Percentiles rank a stretch among this genome's conserved stretches.
Conservation (phyloP, 1,284 basidiomycete genomes). For the Trichosporon sp. region DNA sequence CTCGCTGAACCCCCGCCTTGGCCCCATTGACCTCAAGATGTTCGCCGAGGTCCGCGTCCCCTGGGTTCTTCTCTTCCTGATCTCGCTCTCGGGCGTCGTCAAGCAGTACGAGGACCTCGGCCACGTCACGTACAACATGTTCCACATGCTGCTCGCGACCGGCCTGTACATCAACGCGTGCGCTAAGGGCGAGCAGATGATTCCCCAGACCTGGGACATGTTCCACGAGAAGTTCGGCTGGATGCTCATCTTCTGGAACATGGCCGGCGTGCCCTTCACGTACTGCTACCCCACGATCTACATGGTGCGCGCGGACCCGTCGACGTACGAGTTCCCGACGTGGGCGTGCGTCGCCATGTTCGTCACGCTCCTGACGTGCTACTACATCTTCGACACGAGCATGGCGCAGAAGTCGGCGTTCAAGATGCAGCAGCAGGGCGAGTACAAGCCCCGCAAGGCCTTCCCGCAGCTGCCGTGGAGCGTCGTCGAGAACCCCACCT, state of each 20-base stretch:
- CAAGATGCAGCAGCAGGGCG: slow-evolving; percentile 93
- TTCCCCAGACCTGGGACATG: slow-evolving; percentile 99
- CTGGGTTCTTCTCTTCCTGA: slow-evolving; percentile 93
- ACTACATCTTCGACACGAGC: slow-evolving; percentile 84
- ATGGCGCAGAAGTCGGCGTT: slow-evolving; percentile 98
- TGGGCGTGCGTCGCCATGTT: slow-evolving; percentile 39
- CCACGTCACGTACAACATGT: slow-evolving; percentile 95
- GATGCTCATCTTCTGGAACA: slow-evolving; percentile 97
- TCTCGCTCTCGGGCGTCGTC: slow-evolving; percentile 85
- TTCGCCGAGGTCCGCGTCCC: slow-evolving; percentile 98
- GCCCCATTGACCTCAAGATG: slow-evolving; percentile 96
- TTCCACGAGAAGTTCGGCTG: slow-evolving; percentile 94
- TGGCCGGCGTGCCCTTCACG: slow-evolving; percentile 75
- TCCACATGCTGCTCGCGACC: slow-evolving; percentile 92
- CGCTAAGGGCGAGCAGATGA: slow-evolving; percentile 90
- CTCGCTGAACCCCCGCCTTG: slow-evolving; percentile 86
- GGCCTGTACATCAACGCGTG: slow-evolving; percentile 97
- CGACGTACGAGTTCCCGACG: slow-evolving; percentile 80
- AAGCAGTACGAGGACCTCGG: slow-evolving; percentile 93
- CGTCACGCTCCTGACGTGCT: slow-evolving; percentile 70
- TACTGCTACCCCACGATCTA: slow-evolving; percentile 96
- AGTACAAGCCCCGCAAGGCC: slow-evolving; percentile 75
- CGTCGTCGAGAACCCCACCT: slow-evolving; percentile 82
- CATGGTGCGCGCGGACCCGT: slow-evolving; percentile 91
- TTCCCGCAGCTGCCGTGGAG: slow-evolving; percentile 92